These are phyloP conservation scores for Wickerhamiella kurtzmanii DNA, from an alignment of 805 yeast species.

Conservation along the genomic window DNA sequence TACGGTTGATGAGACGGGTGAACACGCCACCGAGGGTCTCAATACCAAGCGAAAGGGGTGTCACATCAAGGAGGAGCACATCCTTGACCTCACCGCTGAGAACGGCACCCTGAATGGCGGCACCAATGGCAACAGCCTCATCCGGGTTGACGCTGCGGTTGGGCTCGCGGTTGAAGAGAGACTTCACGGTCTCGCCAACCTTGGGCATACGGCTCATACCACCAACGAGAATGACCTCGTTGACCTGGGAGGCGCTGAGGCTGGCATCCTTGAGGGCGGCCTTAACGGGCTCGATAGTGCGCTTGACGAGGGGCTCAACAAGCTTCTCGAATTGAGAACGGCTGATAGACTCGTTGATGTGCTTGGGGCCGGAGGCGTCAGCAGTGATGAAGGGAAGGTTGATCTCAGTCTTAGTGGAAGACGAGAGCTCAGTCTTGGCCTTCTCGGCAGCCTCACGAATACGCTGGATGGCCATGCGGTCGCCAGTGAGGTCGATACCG, in stretches of 20 bases:
- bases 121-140: constrained; percentile 91
- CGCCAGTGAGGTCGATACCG: constrained; percentile 50
- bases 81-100: constrained; percentile 90
- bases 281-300: constrained; percentile 62
- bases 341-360: constrained; percentile 54
- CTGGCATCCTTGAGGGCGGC: constrained; percentile 75
- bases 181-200: constrained; percentile 63
- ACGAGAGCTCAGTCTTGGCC: constrained; percentile 78
- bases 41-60: constrained; percentile 85
- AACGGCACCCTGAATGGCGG: constrained; percentile 96
- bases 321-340: constrained; percentile 55
- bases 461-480: constrained; percentile 71
- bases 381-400: constrained; percentile 81
- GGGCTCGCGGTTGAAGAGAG: constrained; percentile 69
- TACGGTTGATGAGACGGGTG: constrained; percentile 80
- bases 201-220: constrained; percentile 92
- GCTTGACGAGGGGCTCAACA: constrained; percentile 57
- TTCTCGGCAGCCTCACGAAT: constrained; percentile 80
- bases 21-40: constrained; percentile 98
- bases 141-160: constrained; percentile 90
- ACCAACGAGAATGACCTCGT: constrained; percentile 76
- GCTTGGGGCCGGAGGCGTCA: constrained; percentile 71
- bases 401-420: constrained; percentile 56
- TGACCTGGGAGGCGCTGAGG: constrained; percentile 47
- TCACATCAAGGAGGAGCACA: constrained; percentile 76